Evolutionary conservation across 2,329 filamentous ascomycete species (phyloP).

Genomic region (Penicillium sclerotigenum): DNA sequence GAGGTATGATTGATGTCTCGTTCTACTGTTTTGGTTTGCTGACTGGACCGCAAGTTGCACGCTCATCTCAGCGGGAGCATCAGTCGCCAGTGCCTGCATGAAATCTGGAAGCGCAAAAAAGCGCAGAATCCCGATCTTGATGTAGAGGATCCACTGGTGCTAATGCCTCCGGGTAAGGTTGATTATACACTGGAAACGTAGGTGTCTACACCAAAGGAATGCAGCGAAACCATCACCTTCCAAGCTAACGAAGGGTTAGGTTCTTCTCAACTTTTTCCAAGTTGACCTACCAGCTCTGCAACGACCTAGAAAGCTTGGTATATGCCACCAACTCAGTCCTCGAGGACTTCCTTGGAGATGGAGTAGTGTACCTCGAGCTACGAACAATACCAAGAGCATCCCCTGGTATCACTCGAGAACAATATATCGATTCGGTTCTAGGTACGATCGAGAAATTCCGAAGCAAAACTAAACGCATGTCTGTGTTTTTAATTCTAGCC

Average conservation of each 20-base stretch:
- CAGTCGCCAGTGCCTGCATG: conserved; percentile 66
- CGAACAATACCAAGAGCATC: conserved; percentile 73
- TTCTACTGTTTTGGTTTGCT: background rate
- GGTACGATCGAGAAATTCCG: conserved; percentile 58
- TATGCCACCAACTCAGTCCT: conserved; percentile 66
- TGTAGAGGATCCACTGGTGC: conserved; percentile 65
- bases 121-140: conserved; percentile 48
- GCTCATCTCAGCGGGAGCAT: conserved; percentile 79
- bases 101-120: conserved; percentile 66
- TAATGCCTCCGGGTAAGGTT: conserved; percentile 68
- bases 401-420: conserved; percentile 55
- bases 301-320: conserved; percentile 57
- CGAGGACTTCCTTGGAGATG: conserved; percentile 64
- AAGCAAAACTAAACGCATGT: conserved; percentile 45
- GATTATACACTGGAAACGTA: conserved; percentile 69
- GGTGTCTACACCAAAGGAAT: conserved; percentile 42
- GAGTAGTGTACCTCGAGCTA: conserved; percentile 74
- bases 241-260: conserved; percentile 39
- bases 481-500: conserved; percentile 67
- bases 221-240: background rate
- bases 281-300: conserved; percentile 75
- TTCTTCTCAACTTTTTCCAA: conserved; percentile 77
- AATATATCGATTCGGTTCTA: conserved; percentile 66
- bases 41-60: conserved; percentile 59
- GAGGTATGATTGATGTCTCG: conserved; percentile 27